Evolutionary conservation across 164 flowering plant genomes (phyloP).

Genomic region (Piper betle): DNA sequence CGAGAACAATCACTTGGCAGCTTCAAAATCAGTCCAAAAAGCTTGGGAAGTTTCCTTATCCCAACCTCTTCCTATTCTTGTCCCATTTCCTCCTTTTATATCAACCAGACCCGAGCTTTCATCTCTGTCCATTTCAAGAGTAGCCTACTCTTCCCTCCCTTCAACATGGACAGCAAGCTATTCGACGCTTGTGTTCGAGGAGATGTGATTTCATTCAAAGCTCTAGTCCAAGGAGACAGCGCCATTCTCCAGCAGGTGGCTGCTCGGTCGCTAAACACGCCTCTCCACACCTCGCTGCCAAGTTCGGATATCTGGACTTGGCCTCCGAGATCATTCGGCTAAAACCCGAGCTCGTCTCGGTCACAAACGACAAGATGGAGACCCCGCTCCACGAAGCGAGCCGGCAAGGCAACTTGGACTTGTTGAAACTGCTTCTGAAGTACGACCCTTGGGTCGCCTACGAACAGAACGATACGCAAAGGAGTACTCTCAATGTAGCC

Average conservation of each 20-base stretch:
- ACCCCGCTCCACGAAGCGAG: conserved; percentile 41
- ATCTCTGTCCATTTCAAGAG: neutral
- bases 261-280: conserved; percentile 14
- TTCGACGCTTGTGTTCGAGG: conserved; percentile 22
- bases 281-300: conserved; percentile 41
- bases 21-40: neutral
- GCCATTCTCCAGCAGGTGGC: conserved; percentile 16
- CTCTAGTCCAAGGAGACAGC: conserved; percentile 20
- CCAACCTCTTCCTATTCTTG: neutral
- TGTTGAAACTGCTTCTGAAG: conserved; percentile 24
- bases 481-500: conserved; percentile 32
- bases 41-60: neutral
- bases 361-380: conserved; percentile 28
- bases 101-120: neutral
- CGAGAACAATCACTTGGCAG: neutral
- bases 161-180: conserved; percentile 32
- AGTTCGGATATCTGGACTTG: conserved; percentile 21
- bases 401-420: conserved; percentile 24
- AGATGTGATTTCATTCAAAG: conserved; percentile 19
- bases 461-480: conserved; percentile 16
- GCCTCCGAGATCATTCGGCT: conserved; percentile 19
- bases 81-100: neutral
- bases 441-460: conserved; percentile 18
- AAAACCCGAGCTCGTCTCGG: conserved; percentile 17
- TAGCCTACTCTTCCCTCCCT: neutral